Conservation (phyloP, 805 yeast genomes). For the Starmerella vaccinii region DNA sequence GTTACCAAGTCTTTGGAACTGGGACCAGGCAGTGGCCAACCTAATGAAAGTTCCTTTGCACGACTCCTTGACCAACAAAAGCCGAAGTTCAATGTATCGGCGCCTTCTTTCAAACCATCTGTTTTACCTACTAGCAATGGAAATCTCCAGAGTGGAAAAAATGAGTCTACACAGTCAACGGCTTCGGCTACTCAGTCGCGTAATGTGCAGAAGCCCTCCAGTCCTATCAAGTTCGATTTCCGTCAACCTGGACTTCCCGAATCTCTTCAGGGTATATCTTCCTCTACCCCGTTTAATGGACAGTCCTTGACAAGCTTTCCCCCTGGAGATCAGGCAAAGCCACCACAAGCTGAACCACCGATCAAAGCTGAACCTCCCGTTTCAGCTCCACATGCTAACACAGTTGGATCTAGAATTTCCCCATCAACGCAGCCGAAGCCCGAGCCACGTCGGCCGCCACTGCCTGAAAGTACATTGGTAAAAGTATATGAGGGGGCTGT, state of each 20-base stretch:
- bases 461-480: neutral
- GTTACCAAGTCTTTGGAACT: conserved; percentile 5
- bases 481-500: neutral
- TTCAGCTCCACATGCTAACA: too few relatives aligned
- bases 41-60: neutral
- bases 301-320: too few relatives aligned
- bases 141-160: neutral
- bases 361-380: too few relatives aligned
- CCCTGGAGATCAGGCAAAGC: too few relatives aligned
- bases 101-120: conserved; percentile 4
- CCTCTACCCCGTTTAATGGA: too few relatives aligned
- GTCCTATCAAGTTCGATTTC: neutral
- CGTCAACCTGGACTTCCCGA: too few relatives aligned
- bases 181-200: too few relatives aligned
- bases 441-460: neutral
- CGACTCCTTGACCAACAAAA: neutral
- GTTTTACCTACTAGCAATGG: neutral
- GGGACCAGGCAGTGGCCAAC: neutral
- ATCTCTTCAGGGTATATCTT: too few relatives aligned
- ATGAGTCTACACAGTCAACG: neutral
- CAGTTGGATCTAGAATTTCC: too few relatives aligned
- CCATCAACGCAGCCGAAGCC: neutral
- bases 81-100: conserved; percentile 1
- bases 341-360: too few relatives aligned
- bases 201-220: too few relatives aligned